Percentiles rank a stretch among this genome's conserved stretches.
Conservation (phyloP, 805 yeast genomes). For the Ogataea ramenticola region DNA sequence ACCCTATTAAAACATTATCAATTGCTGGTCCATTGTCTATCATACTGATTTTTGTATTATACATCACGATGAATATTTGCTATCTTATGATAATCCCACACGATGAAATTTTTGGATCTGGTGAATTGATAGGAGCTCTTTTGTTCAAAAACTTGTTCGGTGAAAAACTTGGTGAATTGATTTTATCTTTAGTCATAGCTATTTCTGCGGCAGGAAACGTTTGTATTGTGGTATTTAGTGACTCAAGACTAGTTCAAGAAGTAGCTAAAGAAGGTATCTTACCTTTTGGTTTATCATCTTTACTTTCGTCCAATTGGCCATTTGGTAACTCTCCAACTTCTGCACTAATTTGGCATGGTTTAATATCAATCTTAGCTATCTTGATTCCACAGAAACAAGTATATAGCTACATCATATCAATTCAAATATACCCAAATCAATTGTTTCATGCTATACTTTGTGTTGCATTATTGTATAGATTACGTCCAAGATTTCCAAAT, state of each 20-base stretch:
- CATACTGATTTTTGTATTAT: conserved; percentile 28
- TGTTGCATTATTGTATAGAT: conserved; percentile 14
- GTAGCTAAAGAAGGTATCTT: conserved; percentile 41
- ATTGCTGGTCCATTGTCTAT: conserved; percentile 41
- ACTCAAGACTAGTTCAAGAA: conserved; percentile 40
- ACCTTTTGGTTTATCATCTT: conserved; percentile 28
- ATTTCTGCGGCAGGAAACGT: conserved; percentile 43
- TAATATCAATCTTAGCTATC: conserved; percentile 14
- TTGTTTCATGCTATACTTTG: conserved; percentile 26
- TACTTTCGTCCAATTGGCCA: conserved; percentile 41
- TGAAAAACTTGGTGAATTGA: conserved; percentile 28
- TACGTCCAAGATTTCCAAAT: conserved; percentile 15
- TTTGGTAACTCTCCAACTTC: conserved; percentile 36
- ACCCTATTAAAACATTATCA: conserved; percentile 36
- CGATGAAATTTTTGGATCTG: conserved; percentile 31
- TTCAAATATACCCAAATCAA: conserved; percentile 41
- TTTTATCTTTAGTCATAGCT: conserved; percentile 37
- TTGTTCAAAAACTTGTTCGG: conserved; percentile 40
- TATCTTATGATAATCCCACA: conserved; percentile 37
- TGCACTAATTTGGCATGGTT: conserved; percentile 24
- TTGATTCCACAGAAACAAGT: conserved; percentile 12
- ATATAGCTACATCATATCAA: conserved; percentile 34
- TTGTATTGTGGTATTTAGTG: conserved; percentile 39
- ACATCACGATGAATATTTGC: conserved; percentile 35
- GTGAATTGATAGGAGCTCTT: conserved; percentile 37